Evolutionary conservation across 345 rosid species (phyloP).

Genomic region (Limnanthes douglasii): DNA sequence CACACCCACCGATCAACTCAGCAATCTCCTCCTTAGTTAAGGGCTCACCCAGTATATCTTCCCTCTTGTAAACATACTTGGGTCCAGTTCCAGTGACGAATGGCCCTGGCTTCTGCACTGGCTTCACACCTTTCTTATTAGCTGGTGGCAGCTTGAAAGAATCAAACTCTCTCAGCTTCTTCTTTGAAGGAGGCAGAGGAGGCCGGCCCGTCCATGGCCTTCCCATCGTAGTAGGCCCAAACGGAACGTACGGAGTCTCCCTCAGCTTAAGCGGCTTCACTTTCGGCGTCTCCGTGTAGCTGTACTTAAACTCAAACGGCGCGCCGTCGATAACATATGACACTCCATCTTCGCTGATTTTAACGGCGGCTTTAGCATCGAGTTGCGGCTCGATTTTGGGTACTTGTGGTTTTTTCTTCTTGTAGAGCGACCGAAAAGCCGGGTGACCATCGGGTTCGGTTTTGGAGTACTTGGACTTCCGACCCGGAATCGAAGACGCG

Average conservation of each 20-base stretch:
- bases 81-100: slow-evolving; percentile 67
- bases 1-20: slow-evolving; percentile 39
- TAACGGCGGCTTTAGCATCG: slow-evolving; percentile 24
- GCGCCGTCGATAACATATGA: slow-evolving; percentile 72
- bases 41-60: slow-evolving; percentile 85
- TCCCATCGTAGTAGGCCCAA: slow-evolving; percentile 66
- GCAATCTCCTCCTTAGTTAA: slow-evolving; percentile 49
- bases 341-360: slow-evolving; percentile 49
- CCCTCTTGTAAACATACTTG: slow-evolving; percentile 51
- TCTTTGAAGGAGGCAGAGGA: slow-evolving; percentile 63
- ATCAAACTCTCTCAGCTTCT: slow-evolving; percentile 73
- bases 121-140: slow-evolving; percentile 75
- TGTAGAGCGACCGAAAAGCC: slow-evolving; percentile 19
- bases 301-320: slow-evolving; percentile 90
- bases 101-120: slow-evolving; percentile 86
- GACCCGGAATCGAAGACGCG: slow-evolving; percentile 59
- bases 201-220: slow-evolving; percentile 98
- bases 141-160: slow-evolving; percentile 67
- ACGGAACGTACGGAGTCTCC: slow-evolving; percentile 72
- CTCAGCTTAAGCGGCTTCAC: slow-evolving; percentile 58
- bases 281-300: slow-evolving; percentile 89
- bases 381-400: slow-evolving; percentile 13
- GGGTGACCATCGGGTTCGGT: slow-evolving; percentile 19
- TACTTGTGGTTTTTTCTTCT: slow-evolving; percentile 12
- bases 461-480: slow-evolving; percentile 67